Percentiles rank a stretch among this genome's conserved stretches.
phyloP scores from a whole-genome alignment of 164 flowering plant genomes.

The Vitis amurensis region DNA sequence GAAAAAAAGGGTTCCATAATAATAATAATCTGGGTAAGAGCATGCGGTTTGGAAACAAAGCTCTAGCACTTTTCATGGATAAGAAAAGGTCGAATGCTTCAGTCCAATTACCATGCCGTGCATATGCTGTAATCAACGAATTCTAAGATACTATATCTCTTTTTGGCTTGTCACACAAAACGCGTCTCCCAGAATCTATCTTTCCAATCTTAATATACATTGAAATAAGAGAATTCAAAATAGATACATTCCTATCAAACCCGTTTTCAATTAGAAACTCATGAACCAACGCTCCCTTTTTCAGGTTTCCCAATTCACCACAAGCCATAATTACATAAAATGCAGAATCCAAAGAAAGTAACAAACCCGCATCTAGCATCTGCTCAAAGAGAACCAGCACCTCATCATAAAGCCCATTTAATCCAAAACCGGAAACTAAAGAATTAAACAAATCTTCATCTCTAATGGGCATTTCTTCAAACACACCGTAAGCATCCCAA shows the following conservation, averaged over 20 bases:
- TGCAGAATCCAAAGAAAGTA: constrained; percentile 19
- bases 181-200: constrained; percentile 22
- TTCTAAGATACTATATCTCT: constrained; percentile 47
- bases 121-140: constrained; percentile 36
- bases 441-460: constrained; percentile 20
- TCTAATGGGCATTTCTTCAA: constrained; percentile 32
- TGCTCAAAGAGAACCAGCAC: constrained; percentile 19
- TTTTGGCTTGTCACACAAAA: constrained; percentile 27
- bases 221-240: constrained; percentile 14
- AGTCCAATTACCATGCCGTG: constrained; percentile 25
- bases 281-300: constrained; percentile 25
- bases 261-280: constrained; percentile 21
- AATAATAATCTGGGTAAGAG: no score
- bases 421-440: constrained; percentile 26
- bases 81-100: constrained; percentile 30
- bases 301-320: constrained; percentile 28
- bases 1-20: no score
- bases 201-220: constrained; percentile 36
- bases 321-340: constrained; percentile 6
- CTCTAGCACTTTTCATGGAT: constrained; percentile 20
- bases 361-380: constrained; percentile 21
- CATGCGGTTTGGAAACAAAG: constrained; percentile 22
- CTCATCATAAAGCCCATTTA: neutral
- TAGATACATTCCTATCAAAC: constrained; percentile 15
- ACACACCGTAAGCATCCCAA: constrained; percentile 20